phyloP scores from a whole-genome alignment of 192 early-diverging fungal genomes.

The Physocladia obscura region DNA sequence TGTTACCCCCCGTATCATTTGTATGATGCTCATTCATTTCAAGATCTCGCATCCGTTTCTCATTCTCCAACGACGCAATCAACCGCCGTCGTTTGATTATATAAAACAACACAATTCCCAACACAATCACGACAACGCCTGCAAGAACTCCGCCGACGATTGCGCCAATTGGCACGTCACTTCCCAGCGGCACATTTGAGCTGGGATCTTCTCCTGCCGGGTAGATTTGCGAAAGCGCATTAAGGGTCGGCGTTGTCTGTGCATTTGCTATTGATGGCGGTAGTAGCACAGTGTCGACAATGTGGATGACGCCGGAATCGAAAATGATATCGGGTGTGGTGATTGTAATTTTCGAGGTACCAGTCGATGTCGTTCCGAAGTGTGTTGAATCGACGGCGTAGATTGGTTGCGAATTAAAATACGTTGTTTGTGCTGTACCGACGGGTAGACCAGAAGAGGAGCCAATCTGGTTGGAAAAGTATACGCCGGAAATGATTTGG shows the following conservation, averaged over 20 bases:
- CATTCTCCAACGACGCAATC: conserved; percentile 17
- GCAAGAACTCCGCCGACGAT: conserved; percentile 28
- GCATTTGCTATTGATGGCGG: conserved; percentile 18
- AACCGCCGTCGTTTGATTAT: conserved; percentile 16
- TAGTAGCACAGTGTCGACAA: conserved; percentile 30
- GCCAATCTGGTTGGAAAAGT: conserved; percentile 10
- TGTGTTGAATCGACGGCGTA: neutral
- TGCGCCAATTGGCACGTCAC: conserved; percentile 25
- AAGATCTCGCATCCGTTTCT: conserved; percentile 14
- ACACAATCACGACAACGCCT: conserved; percentile 13
- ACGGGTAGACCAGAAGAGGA: neutral
- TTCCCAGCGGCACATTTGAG: conserved; percentile 2
- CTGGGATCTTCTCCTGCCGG: conserved; percentile 2
- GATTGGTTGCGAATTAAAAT: conserved; percentile 11
- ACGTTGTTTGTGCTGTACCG: neutral
- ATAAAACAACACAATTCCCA: neutral
- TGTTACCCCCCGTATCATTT: neutral
- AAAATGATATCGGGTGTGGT: conserved; percentile 23
- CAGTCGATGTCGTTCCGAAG: neutral
- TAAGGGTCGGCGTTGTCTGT: neutral
- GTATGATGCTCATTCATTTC: conserved; percentile 2
- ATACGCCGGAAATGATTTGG: conserved; percentile 27
- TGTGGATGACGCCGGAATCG: conserved; percentile 34
- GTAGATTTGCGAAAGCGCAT: conserved; percentile 18
- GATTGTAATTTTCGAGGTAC: conserved; percentile 13